Evolutionary conservation across 2,329 filamentous ascomycete genomes (phyloP).

Genomic region (Claviceps pusilla): DNA sequence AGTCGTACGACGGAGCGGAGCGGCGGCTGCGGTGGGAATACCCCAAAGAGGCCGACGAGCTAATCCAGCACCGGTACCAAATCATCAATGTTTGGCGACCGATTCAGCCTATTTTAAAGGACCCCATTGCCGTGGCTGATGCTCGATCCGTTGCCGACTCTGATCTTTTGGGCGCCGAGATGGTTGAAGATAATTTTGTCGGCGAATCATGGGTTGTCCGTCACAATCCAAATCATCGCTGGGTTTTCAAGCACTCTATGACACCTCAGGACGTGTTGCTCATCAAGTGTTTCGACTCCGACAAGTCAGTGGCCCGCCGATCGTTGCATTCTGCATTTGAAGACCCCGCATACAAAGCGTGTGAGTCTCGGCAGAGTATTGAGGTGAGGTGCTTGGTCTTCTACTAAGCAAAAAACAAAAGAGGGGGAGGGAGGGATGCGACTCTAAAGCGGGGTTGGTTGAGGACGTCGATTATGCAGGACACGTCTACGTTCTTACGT

Average conservation of each 20-base stretch:
- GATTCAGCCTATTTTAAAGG: conserved; percentile 23
- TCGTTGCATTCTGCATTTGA: conserved; percentile 40
- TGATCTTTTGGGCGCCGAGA: conserved; percentile 33
- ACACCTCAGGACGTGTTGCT: conserved; percentile 38
- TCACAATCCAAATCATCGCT: conserved; percentile 27
- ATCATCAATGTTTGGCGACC: conserved; percentile 35
- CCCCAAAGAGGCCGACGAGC: conserved; percentile 26
- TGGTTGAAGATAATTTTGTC: conserved; percentile 34
- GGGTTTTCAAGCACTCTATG: conserved; percentile 38
- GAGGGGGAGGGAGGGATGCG: not conserved
- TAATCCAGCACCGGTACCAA: conserved; percentile 27
- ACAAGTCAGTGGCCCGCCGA: conserved; percentile 33
- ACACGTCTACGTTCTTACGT: not conserved
- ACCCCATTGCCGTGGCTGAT: conserved; percentile 39
- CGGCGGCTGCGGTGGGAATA: conserved; percentile 23
- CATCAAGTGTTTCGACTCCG: conserved; percentile 52
- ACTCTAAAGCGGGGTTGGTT: not conserved
- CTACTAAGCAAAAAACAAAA: conserved; percentile 25
- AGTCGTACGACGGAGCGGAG: conserved; percentile 31
- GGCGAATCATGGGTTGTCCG: conserved; percentile 34
- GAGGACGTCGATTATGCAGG: not conserved
- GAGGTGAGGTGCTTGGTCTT: conserved; percentile 50
- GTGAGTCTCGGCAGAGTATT: conserved; percentile 45
- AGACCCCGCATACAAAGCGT: conserved; percentile 35
- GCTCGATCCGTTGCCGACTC: conserved; percentile 32